Evolutionary conservation across 2,329 filamentous ascomycete genomes (phyloP).

Genomic region (Thielaviopsis punctulata): DNA sequence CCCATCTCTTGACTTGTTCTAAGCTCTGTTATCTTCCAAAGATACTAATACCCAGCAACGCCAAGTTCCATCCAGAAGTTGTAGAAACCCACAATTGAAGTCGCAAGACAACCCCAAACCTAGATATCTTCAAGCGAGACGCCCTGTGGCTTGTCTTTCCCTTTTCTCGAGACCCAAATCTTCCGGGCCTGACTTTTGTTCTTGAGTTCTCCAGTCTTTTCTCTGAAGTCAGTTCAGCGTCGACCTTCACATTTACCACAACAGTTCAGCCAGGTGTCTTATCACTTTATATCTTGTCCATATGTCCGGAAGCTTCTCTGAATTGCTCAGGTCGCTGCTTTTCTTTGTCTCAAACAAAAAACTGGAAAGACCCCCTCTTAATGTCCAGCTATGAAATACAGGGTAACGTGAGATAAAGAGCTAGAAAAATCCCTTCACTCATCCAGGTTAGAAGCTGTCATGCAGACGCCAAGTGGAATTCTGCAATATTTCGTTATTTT

Average conservation of each 20-base stretch:
- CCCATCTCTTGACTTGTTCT: not conserved
- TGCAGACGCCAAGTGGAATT: too few species aligned
- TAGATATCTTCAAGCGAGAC: not conserved
- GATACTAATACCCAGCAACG: too few species aligned
- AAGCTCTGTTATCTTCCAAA: too few species aligned
- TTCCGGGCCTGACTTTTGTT: not conserved
- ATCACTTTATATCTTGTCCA: too few species aligned
- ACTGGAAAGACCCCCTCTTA: not conserved
- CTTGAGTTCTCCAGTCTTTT: too few species aligned
- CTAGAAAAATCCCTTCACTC: not conserved
- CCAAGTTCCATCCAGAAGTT: not conserved
- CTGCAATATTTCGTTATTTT: too few species aligned
- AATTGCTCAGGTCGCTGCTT: not conserved
- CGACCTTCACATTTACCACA: too few species aligned
- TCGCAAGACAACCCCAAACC: not conserved
- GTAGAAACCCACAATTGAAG: not conserved
- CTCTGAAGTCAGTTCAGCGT: too few species aligned
- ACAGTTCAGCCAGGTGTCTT: too few species aligned
- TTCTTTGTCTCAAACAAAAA: not conserved
- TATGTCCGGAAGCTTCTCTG: not conserved
- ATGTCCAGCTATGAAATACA: not conserved
- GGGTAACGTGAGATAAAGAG: not conserved
- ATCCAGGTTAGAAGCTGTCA: too few species aligned
- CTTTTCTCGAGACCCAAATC: too few species aligned
- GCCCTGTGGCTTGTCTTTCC: not conserved